Evolutionary conservation across 2,329 filamentous ascomycete genomes (phyloP), one percentile per base, ranked within the genome.

Genomic region (Microsporum ferrugineum): DNA sequence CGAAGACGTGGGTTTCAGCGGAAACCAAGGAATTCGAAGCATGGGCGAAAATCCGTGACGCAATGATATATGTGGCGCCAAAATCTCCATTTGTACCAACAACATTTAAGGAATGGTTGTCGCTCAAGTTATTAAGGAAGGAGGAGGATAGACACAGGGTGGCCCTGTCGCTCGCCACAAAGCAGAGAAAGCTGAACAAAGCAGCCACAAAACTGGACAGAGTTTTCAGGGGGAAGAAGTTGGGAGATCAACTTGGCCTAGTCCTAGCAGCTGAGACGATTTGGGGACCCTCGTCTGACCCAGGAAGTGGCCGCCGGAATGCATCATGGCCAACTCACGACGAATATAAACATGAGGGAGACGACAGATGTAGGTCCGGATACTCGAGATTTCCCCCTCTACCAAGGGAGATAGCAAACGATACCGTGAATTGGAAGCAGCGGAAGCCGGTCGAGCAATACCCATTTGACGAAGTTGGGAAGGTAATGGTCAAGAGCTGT

Each of bases 331-430:
- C 71, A 5, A 64, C 63, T 14, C 62, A 60, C 39, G 69, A 69
- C 36, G 71, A 73, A 60, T 66, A 70, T 60, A 69, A 68, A 60
- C 67, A 71, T 41, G 71, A 73, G 60, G 70, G 70, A 6, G 66
- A 71, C 23, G 66, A 70, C 59, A 61, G 71, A 29, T 65, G 63
- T 47, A 68, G 66, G 27, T 71, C 70, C 33, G 65, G 68, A 12
- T 71, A 68, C 59, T 65, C 65, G 29, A 66, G 71, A 10, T 72
- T 71, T 57, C 67, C 61, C 14, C 70, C 69, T 17, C 60, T 72
- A 14, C 71, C 71, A n/a, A 65, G 71, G 38, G 66, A 67, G 1
- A 67, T 67, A 4, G 67, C 68, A n/a, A 72, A 73, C 56, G 62
- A 63, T 12, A 72, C 69, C 3, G 70, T 70, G 14, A 68, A 66